These are phyloP conservation scores for Diphasiastrum complanatum DNA, from an alignment of 83 land plant species.

Conservation along the genomic window DNA sequence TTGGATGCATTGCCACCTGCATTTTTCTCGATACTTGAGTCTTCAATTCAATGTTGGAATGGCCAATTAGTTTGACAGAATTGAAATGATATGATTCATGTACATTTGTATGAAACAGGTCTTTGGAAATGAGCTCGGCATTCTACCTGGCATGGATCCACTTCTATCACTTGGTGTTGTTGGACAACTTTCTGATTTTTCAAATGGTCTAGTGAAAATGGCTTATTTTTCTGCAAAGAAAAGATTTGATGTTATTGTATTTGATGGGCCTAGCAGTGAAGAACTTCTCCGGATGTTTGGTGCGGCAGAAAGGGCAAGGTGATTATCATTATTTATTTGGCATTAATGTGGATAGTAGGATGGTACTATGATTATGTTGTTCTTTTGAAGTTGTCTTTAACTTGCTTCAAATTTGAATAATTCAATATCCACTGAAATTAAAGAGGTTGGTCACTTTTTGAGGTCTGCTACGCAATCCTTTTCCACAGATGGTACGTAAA, in stretches of 20 bases:
- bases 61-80: no score
- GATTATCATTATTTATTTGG: background rate
- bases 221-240: constrained; percentile 18
- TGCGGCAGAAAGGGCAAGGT: constrained; percentile 69
- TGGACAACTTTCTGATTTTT: constrained; percentile 43
- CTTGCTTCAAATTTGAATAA: no score
- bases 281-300: constrained; percentile 73
- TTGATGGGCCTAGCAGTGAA: constrained; percentile 77
- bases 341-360: background rate
- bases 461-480: background rate
- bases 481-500: constrained; percentile 69
- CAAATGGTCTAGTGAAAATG: constrained; percentile 23
- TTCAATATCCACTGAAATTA: no score
- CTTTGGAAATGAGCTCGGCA: constrained; percentile 86
- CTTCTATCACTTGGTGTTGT: constrained; percentile 52
- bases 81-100: constrained; percentile 2
- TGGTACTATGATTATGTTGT: background rate
- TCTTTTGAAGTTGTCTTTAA: constrained; percentile 2
- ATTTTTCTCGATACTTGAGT: no score
- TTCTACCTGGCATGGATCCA: constrained; percentile 95
- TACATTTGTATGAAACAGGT: constrained; percentile 36
- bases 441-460: background rate
- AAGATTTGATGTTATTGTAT: constrained; percentile 64
- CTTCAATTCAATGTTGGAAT: no score
- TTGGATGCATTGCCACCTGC: no score